Percentiles rank a stretch among this genome's conserved stretches.
phyloP scores from a whole-genome alignment of 495 filamentous ascomycete species.

The Penicillium turbatum region DNA sequence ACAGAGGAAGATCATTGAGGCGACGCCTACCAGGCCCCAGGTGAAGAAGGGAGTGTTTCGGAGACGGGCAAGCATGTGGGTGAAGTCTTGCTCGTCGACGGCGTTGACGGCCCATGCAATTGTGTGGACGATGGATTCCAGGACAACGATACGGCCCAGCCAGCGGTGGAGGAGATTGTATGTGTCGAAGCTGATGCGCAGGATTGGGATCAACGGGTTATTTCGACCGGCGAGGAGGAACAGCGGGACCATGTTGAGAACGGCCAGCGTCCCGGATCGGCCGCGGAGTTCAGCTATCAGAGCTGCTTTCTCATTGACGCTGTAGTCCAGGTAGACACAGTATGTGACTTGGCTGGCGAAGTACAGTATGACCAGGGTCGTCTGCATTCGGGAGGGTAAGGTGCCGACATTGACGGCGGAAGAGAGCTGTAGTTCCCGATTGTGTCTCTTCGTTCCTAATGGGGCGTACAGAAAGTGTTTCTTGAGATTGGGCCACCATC shows the following conservation, averaged over 20 bases:
- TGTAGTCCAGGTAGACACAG: constrained; percentile 69
- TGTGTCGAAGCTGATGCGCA: constrained; percentile 91
- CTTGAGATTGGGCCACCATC: constrained; percentile 69
- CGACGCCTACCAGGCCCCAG: constrained; percentile 49
- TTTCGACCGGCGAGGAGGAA: constrained; percentile 87
- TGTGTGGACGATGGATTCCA: constrained; percentile 74
- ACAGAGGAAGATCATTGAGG: constrained; percentile 58
- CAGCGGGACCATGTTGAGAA: constrained; percentile 88
- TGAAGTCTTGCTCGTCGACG: constrained; percentile 38
- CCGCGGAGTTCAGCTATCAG: constrained; percentile 70
- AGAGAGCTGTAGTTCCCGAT: constrained; percentile 82
- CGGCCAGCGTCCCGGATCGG: constrained; percentile 74
- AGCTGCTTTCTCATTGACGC: constrained; percentile 39
- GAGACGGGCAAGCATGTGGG: constrained; percentile 54
- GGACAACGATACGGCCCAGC: constrained; percentile 81
- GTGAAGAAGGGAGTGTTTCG: constrained; percentile 57
- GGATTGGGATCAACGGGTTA: constrained; percentile 79
- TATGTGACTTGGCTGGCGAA: constrained; percentile 73
- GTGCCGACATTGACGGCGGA: constrained; percentile 85
- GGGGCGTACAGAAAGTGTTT: constrained; percentile 79
- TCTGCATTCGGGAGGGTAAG: constrained; percentile 80
- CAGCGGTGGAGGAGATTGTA: constrained; percentile 94
- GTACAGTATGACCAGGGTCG: constrained; percentile 68
- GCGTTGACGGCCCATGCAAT: constrained; percentile 61
- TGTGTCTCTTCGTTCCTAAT: constrained; percentile 77